A percentile compares a stretch with the other conserved stretches of the same genome.
phyloP scores from a whole-genome alignment of 257 asterid species.

The Nemophila menziesii region DNA sequence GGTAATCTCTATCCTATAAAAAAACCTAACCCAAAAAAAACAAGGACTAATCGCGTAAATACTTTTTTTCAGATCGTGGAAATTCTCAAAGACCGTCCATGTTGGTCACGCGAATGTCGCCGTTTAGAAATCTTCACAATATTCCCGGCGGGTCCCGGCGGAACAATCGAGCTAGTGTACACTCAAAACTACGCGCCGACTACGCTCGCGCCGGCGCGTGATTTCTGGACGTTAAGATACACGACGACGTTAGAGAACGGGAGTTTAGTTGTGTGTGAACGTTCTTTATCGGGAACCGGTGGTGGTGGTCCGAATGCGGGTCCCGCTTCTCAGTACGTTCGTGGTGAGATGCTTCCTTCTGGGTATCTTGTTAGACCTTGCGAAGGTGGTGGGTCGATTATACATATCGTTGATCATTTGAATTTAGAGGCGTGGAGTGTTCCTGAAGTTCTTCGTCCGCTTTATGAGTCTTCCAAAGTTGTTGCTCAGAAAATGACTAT shows the following conservation, averaged over 20 bases:
- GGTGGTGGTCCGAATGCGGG: constrained; percentile 69
- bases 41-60: no score
- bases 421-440: constrained; percentile 93
- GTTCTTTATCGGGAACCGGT: constrained; percentile 89
- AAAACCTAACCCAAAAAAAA: no score
- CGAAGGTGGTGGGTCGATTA: constrained; percentile 96
- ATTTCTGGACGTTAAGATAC: constrained; percentile 96
- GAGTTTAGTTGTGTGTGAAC: constrained; percentile 93
- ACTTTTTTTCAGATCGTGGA: constrained; percentile 98
- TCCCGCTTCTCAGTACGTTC: constrained; percentile 73
- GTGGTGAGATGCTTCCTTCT: constrained; percentile 87
- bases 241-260: constrained; percentile 84
- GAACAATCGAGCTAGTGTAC: constrained; percentile 80
- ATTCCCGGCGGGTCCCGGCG: constrained; percentile 90
- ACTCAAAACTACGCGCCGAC: constrained; percentile 95
- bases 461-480: constrained; percentile 81
- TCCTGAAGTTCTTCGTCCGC: constrained; percentile 95
- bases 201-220: constrained; percentile 91
- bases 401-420: constrained; percentile 89
- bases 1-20: constrained; percentile 43
- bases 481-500: constrained; percentile 82
- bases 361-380: constrained; percentile 88
- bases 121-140: constrained; percentile 76
- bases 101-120: constrained; percentile 98
- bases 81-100: constrained; percentile 93